Conservation (phyloP, 2,329 filamentous ascomycete genomes). For the Fusarium caatingaense region DNA sequence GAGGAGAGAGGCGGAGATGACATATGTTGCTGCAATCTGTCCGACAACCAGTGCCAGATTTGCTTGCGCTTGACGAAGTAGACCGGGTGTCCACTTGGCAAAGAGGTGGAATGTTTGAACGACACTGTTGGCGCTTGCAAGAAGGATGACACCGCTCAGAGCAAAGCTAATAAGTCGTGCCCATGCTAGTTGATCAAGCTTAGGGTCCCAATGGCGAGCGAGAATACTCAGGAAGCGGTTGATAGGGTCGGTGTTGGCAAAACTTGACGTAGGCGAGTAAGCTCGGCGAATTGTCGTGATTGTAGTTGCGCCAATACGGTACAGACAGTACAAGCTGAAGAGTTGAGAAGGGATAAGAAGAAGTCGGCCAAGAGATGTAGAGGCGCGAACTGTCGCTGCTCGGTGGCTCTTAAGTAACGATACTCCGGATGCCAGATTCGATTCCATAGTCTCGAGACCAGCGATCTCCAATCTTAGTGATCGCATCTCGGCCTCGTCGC, state of each 20-base stretch:
- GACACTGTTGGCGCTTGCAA: slow-evolving; percentile 83
- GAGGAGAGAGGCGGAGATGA: slow-evolving; percentile 82
- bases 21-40: slow-evolving; percentile 86
- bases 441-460: slow-evolving; percentile 83
- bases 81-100: slow-evolving; percentile 75
- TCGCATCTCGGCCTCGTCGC: slow-evolving; percentile 70
- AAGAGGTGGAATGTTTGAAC: slow-evolving; percentile 89
- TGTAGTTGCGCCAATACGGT: slow-evolving; percentile 79
- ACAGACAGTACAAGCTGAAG: slow-evolving; percentile 86
- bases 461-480: slow-evolving; percentile 78
- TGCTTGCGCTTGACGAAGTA: slow-evolving; percentile 79
- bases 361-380: slow-evolving; percentile 73
- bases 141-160: slow-evolving; percentile 83
- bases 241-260: slow-evolving; percentile 82
- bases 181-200: slow-evolving; percentile 85
- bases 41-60: slow-evolving; percentile 83
- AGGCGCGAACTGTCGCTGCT: slow-evolving; percentile 72
- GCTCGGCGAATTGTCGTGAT: slow-evolving; percentile 73
- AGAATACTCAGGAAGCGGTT: slow-evolving; percentile 84
- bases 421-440: slow-evolving; percentile 74
- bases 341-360: slow-evolving; percentile 71
- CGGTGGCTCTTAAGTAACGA: slow-evolving; percentile 71
- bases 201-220: slow-evolving; percentile 85
- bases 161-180: slow-evolving; percentile 87
- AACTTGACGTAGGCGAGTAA: slow-evolving; percentile 56